These are phyloP conservation scores for Malus hybrid DNA, from an alignment of 331 rosid genomes.

Conservation along the genomic window DNA sequence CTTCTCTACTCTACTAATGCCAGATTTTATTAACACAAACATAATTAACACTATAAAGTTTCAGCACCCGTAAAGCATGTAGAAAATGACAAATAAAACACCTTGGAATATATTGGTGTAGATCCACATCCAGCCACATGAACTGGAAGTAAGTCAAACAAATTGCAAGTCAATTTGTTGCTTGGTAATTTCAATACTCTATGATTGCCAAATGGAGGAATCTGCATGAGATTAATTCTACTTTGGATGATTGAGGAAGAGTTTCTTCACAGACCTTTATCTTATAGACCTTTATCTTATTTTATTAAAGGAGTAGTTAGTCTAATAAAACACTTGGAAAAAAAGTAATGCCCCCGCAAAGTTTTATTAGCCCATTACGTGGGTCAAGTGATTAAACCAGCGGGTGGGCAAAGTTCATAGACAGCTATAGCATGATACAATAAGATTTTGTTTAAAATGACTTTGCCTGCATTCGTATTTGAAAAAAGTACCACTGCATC, in stretches of 20 bases:
- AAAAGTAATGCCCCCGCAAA: not conserved
- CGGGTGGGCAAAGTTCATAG: not conserved
- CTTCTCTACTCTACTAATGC: conserved; percentile 24
- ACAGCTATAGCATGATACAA: not conserved
- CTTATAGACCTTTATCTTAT: not conserved
- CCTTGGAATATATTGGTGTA: not conserved
- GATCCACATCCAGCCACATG: not conserved
- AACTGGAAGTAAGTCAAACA: not conserved
- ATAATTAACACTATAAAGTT: not conserved
- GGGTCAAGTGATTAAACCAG: no score
- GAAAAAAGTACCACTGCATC: not conserved
- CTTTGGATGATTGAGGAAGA: not conserved
- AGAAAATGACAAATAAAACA: not conserved
- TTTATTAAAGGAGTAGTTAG: not conserved
- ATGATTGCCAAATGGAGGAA: not conserved
- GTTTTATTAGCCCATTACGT: not conserved
- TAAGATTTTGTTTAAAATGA: not conserved
- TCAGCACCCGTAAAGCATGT: not conserved
- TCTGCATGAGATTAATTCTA: not conserved
- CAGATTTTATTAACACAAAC: not conserved
- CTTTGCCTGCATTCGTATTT: not conserved
- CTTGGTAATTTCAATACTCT: no score
- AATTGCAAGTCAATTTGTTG: no score
- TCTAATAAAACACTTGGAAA: not conserved
- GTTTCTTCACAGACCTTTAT: not conserved